A percentile compares a stretch with the other conserved stretches of the same genome.
phyloP scores from a whole-genome alignment of 495 filamentous ascomycete species.

The Trichocladium antarcticum region DNA sequence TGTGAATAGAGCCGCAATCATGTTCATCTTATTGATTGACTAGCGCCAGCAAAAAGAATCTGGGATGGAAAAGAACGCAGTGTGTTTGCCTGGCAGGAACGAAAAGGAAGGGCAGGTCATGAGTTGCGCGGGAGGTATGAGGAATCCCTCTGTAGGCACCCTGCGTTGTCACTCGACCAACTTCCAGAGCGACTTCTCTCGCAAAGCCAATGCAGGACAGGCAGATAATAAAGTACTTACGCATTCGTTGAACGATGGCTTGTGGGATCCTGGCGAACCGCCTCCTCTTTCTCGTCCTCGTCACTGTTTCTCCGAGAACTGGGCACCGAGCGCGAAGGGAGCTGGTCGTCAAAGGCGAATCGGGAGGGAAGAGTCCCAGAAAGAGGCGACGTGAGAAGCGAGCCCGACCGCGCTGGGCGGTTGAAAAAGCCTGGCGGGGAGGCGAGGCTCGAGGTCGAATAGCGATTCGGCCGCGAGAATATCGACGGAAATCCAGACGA shows the following conservation, averaged over 20 bases:
- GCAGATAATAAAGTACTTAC: constrained; percentile 39
- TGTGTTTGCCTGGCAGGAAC: neutral
- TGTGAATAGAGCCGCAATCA: neutral
- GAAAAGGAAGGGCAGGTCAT: neutral
- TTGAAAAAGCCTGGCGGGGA: constrained; percentile 69
- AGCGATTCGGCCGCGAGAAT: constrained; percentile 67
- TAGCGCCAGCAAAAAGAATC: neutral
- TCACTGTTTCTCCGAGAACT: constrained; percentile 75
- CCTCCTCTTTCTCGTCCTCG: constrained; percentile 61
- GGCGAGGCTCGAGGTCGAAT: constrained; percentile 70
- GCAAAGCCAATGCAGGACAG: neutral
- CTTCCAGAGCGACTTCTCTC: neutral
- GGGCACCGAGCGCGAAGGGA: constrained; percentile 74
- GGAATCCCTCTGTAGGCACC: no score
- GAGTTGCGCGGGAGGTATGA: no score
- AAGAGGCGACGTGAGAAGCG: constrained; percentile 52
- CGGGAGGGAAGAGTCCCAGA: constrained; percentile 42
- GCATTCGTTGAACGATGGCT: constrained; percentile 54
- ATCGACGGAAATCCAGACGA: constrained; percentile 59
- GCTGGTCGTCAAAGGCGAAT: constrained; percentile 43
- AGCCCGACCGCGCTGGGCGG: constrained; percentile 61
- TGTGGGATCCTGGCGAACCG: constrained; percentile 51
- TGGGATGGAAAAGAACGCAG: neutral
- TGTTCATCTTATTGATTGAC: neutral
- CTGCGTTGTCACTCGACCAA: neutral